These are phyloP conservation scores for Pyrenophora seminiperda DNA, from an alignment of 2,329 filamentous ascomycete genomes.

Conservation along the genomic window DNA sequence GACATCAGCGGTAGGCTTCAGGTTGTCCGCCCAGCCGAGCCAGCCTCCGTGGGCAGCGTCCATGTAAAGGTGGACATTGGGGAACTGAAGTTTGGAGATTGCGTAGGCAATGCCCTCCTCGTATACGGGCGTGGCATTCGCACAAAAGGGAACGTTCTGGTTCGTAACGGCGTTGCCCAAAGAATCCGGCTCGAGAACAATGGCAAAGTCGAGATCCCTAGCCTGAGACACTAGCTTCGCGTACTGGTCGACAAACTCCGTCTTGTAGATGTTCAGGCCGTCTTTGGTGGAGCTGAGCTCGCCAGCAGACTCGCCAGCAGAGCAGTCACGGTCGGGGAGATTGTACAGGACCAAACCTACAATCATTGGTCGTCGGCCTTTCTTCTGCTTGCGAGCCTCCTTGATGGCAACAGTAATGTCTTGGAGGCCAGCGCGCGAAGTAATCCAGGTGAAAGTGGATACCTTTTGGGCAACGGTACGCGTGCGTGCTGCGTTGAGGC, in stretches of 20 bases:
- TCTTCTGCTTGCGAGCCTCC: slow-evolving; percentile 29
- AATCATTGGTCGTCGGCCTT: slow-evolving; percentile 25
- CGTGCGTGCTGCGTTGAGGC: slow-evolving; percentile 33
- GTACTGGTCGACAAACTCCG: slow-evolving; percentile 36
- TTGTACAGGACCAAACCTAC: slow-evolving; percentile 74
- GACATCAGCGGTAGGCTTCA: slow-evolving; percentile 32
- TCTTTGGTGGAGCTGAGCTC: slow-evolving; percentile 74
- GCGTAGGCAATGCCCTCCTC: slow-evolving; percentile 40
- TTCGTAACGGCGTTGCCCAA: slow-evolving; percentile 40
- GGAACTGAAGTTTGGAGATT: slow-evolving; percentile 35
- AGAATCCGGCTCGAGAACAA: slow-evolving; percentile 37
- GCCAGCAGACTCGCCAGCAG: slow-evolving; percentile 75
- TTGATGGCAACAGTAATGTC: slow-evolving; percentile 29
- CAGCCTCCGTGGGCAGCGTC: slow-evolving; percentile 40
- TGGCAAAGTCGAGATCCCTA: slow-evolving; percentile 36
- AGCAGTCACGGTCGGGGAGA: slow-evolving; percentile 88
- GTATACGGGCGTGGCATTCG: slow-evolving; percentile 31
- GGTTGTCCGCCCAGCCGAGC: slow-evolving; percentile 39
- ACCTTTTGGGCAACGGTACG: slow-evolving; percentile 35
- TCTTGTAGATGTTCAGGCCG: slow-evolving; percentile 34
- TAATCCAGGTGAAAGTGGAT: slow-evolving; percentile 38
- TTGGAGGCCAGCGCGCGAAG: slow-evolving; percentile 25
- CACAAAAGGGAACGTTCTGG: slow-evolving; percentile 29
- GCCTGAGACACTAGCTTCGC: slow-evolving; percentile 30
- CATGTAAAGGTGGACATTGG: slow-evolving; percentile 37